Percentiles rank a stretch among this genome's conserved stretches.
phyloP scores from a whole-genome alignment of 2,329 filamentous ascomycete species.

The Colletotrichum eremochloae region DNA sequence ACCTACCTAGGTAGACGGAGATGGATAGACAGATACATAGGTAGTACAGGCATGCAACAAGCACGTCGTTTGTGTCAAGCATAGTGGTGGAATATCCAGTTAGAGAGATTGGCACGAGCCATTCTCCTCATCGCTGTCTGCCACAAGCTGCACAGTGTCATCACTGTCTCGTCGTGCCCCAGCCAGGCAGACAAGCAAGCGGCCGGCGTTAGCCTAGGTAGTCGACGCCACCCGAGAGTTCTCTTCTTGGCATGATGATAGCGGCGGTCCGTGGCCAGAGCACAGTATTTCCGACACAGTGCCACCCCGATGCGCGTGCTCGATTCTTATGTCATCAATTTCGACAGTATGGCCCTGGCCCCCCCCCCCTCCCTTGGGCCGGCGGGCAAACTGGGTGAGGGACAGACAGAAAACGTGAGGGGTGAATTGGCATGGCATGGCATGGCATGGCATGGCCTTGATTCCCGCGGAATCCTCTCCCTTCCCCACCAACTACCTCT shows the following conservation, averaged over 20 bases:
- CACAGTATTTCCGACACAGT: not conserved
- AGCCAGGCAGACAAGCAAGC: constrained; percentile 2
- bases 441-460: not conserved
- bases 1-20: too few species aligned
- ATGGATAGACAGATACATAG: not conserved
- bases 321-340: not conserved
- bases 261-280: not conserved
- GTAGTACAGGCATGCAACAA: too few species aligned
- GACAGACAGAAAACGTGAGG: not conserved
- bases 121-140: not conserved
- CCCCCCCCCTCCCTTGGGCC: too few species aligned
- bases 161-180: not conserved
- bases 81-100: too few species aligned
- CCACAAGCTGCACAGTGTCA: not conserved
- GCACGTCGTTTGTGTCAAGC: too few species aligned
- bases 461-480: constrained; percentile 2
- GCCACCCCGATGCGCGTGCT: not conserved
- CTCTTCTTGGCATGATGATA: constrained; percentile 5
- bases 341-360: too few species aligned
- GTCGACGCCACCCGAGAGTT: not conserved
- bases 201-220: not conserved
- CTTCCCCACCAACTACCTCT: not conserved
- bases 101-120: not conserved
- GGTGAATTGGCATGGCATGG: not conserved
- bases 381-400: not conserved